Conservation (phyloP, 768 basidiomycete species). For the Coprinellus micaceus region DNA sequence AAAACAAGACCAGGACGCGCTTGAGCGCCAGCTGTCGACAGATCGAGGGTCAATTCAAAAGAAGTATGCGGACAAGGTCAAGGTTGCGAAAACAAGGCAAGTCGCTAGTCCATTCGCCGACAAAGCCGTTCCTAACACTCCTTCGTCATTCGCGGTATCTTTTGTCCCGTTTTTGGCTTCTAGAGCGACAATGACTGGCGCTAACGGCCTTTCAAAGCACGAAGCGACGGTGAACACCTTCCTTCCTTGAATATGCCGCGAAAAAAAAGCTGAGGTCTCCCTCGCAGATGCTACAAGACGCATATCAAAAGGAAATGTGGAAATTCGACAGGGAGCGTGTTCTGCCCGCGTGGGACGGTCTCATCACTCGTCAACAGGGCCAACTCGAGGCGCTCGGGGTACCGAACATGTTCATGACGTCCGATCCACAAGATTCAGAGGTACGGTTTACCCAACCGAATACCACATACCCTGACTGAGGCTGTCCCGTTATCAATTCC, state of each 20-base stretch:
- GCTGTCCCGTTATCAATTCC: too few species aligned
- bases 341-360: constrained; percentile 71
- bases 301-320: constrained; percentile 59
- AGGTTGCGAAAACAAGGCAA: constrained; percentile 64
- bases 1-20: constrained; percentile 63
- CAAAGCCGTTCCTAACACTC: constrained; percentile 1
- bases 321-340: constrained; percentile 70
- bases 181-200: constrained; percentile 68
- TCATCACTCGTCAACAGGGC: constrained; percentile 68
- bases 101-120: constrained; percentile 17
- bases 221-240: constrained; percentile 53
- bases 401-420: constrained; percentile 68
- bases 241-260: too few species aligned
- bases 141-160: too few species aligned
- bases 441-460: constrained; percentile 37
- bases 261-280: too few species aligned
- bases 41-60: constrained; percentile 59
- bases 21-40: constrained; percentile 67
- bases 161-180: too few species aligned
- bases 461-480: too few species aligned
- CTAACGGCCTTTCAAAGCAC: constrained; percentile 54
- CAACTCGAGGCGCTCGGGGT: constrained; percentile 57
- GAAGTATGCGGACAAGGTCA: constrained; percentile 70
- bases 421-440: constrained; percentile 47
- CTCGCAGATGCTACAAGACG: constrained; percentile 58